Conservation (phyloP, 1,284 basidiomycete species). For the Singerocomus rubriflavus region DNA sequence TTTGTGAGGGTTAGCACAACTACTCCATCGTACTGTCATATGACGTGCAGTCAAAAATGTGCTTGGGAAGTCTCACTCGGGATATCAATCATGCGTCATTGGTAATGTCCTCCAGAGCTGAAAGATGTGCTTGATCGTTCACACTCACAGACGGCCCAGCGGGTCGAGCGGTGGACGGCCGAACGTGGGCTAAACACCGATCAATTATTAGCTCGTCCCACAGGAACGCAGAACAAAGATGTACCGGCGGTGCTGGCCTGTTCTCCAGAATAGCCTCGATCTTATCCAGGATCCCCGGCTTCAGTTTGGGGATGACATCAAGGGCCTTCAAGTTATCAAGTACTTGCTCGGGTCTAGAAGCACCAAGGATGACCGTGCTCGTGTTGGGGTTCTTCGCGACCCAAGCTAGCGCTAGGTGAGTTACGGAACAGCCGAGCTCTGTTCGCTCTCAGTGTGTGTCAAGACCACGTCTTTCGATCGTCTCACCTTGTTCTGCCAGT, state of each 20-base stretch:
- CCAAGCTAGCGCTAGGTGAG: slow-evolving; percentile 75
- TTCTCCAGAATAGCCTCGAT: slow-evolving; percentile 53
- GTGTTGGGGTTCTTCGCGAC: slow-evolving; percentile 66
- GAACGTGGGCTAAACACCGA: slow-evolving; percentile 21
- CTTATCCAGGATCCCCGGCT: slow-evolving; percentile 48
- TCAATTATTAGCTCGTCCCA: neutral
- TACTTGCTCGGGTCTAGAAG: slow-evolving; percentile 47
- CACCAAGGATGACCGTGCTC: slow-evolving; percentile 63
- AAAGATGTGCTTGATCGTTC: too few species aligned
- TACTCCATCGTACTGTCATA: too few species aligned
- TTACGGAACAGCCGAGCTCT: slow-evolving; percentile 52
- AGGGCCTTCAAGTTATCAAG: slow-evolving; percentile 62
- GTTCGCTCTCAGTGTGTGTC: neutral
- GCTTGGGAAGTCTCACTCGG: neutral
- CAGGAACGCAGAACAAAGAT: slow-evolving; percentile 3
- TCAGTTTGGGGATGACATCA: slow-evolving; percentile 55
- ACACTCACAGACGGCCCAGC: slow-evolving; percentile 15
- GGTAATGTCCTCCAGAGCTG: too few species aligned
- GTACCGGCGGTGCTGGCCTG: slow-evolving; percentile 30
- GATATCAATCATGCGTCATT: neutral
- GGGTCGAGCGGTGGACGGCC: slow-evolving; percentile 33
- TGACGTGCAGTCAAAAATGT: neutral
- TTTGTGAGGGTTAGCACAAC: too few species aligned
- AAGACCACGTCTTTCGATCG: neutral
- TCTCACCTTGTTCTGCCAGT: slow-evolving; percentile 41